Percentiles rank a stretch among this genome's conserved stretches.
Conservation (phyloP, 2,329 filamentous ascomycete genomes). For the Neoscytalidium dimidiatum region DNA sequence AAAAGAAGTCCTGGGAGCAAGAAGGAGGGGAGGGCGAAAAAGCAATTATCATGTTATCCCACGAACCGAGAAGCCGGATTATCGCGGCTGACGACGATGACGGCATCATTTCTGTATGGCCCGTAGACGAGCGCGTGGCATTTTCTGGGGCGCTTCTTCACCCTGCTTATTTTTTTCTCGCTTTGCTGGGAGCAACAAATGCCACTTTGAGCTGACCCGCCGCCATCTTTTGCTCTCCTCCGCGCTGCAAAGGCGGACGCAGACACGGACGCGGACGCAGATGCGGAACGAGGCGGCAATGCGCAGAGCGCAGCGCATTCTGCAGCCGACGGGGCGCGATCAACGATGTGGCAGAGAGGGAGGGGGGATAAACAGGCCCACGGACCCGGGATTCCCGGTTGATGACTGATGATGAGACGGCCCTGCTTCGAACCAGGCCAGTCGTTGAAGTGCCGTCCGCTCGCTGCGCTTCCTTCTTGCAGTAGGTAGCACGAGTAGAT, state of each 20-base stretch:
- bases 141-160: no score
- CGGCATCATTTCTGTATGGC: no score
- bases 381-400: not conserved
- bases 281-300: not conserved
- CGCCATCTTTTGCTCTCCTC: no score
- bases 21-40: not conserved
- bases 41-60: not conserved
- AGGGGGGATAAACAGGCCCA: not conserved
- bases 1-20: no score
- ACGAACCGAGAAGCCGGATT: not conserved
- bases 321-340: not conserved
- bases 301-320: not conserved
- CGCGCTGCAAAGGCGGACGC: no score
- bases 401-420: conserved; percentile 17
- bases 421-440: not conserved
- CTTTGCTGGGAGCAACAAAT: no score
- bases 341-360: not conserved
- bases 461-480: not conserved
- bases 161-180: no score
- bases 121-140: no score
- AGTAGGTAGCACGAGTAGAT: not conserved
- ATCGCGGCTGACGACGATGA: not conserved
- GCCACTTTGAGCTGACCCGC: no score
- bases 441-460: not conserved
- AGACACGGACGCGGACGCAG: not conserved